phyloP scores from a whole-genome alignment of 1,139 yeast genomes.

The Candida dubliniensis region DNA sequence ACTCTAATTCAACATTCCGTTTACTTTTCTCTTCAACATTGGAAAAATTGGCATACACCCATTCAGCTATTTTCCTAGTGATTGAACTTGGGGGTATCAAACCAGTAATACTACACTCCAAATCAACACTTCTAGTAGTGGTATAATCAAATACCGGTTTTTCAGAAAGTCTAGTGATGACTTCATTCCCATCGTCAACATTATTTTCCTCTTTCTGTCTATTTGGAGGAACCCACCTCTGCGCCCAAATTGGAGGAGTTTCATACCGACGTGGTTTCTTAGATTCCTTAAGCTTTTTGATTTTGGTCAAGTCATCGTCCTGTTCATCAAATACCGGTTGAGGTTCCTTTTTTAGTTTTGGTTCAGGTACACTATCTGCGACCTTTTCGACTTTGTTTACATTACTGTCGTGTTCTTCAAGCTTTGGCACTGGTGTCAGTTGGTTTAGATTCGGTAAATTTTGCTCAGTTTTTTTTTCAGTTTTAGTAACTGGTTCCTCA shows the following conservation, averaged over 20 bases:
- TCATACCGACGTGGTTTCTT: slow-evolving; percentile 63
- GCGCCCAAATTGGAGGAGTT: slow-evolving; percentile 82
- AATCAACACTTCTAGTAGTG: slow-evolving; percentile 39
- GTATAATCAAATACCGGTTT: slow-evolving; percentile 39
- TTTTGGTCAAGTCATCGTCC: slow-evolving; percentile 23
- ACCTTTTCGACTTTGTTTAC: slow-evolving; percentile 1
- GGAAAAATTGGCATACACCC: slow-evolving; percentile 81
- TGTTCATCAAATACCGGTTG: slow-evolving; percentile 8
- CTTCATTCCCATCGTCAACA: not conserved
- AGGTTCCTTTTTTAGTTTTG: not conserved
- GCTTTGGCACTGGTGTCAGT: no score
- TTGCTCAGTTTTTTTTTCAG: not conserved
- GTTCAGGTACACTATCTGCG: not conserved
- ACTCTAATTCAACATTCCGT: slow-evolving; percentile 71
- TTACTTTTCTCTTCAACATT: slow-evolving; percentile 62
- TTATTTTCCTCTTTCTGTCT: slow-evolving; percentile 7
- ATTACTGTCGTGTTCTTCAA: not conserved
- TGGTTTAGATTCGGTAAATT: not conserved
- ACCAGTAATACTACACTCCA: slow-evolving; percentile 65
- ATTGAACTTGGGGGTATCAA: slow-evolving; percentile 80
- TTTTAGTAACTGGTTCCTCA: not conserved
- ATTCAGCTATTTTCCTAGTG: slow-evolving; percentile 78
- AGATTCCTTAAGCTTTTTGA: slow-evolving; percentile 21
- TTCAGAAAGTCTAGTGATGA: slow-evolving; percentile 18
- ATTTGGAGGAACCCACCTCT: slow-evolving; percentile 59